phyloP scores from a whole-genome alignment of 2,329 filamentous ascomycete species.

The Paecilomyces niveus region DNA sequence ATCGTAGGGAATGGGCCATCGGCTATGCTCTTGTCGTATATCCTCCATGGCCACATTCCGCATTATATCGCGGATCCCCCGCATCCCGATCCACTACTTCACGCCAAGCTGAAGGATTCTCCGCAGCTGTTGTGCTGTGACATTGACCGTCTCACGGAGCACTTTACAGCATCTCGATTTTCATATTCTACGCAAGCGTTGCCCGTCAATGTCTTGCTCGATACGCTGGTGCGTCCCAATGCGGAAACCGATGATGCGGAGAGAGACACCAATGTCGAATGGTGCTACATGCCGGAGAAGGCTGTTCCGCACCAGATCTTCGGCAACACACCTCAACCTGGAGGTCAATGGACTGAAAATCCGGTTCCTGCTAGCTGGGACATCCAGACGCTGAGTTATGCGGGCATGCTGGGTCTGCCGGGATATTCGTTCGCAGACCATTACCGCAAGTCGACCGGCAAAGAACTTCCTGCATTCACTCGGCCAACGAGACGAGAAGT shows the following conservation, averaged over 20 bases:
- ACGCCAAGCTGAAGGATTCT: slow-evolving; percentile 45
- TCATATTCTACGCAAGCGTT: slow-evolving; percentile 57
- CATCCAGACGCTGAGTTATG: slow-evolving; percentile 55
- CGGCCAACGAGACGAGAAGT: slow-evolving; percentile 50
- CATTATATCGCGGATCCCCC: slow-evolving; percentile 44
- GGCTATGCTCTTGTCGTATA: slow-evolving; percentile 55
- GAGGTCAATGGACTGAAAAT: slow-evolving; percentile 55
- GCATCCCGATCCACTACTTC: slow-evolving; percentile 52
- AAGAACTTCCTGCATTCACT: slow-evolving; percentile 44
- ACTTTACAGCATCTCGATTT: slow-evolving; percentile 51
- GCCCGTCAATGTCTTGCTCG: slow-evolving; percentile 53
- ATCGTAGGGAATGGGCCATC: slow-evolving; percentile 53
- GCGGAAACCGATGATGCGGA: slow-evolving; percentile 51
- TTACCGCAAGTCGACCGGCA: slow-evolving; percentile 35
- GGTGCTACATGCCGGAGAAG: slow-evolving; percentile 45
- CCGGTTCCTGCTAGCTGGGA: slow-evolving; percentile 46
- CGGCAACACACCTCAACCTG: slow-evolving; percentile 44
- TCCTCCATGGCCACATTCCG: slow-evolving; percentile 55
- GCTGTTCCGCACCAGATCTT: slow-evolving; percentile 49
- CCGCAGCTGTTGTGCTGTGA: slow-evolving; percentile 43
- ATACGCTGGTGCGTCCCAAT: slow-evolving; percentile 52
- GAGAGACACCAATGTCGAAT: slow-evolving; percentile 46
- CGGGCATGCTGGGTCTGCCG: slow-evolving; percentile 54
- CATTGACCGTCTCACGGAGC: slow-evolving; percentile 45
- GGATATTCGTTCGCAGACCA: slow-evolving; percentile 53